These are phyloP conservation scores for Fusarium sp. DNA, from an alignment of 2,329 filamentous ascomycete species.

Conservation along the genomic window DNA sequence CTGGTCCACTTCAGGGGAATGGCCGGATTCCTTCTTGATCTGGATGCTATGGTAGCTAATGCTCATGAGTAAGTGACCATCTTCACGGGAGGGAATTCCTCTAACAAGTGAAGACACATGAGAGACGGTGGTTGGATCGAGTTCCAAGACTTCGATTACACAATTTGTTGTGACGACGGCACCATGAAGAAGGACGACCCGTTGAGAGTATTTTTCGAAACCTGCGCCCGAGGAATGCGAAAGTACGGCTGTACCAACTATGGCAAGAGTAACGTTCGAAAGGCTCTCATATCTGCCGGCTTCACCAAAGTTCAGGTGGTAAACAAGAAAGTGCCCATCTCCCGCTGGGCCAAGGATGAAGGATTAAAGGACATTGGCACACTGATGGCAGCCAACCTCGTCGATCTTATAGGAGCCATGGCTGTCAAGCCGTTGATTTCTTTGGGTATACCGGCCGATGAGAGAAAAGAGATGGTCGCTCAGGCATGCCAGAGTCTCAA, in stretches of 20 bases:
- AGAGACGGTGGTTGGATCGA: constrained; percentile 65
- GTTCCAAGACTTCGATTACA: constrained; percentile 59
- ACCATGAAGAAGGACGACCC: constrained; percentile 58
- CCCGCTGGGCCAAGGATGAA: constrained; percentile 58
- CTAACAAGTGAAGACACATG: constrained; percentile 52
- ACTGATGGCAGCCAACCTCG: constrained; percentile 58
- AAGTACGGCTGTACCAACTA: constrained; percentile 56
- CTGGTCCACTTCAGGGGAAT: constrained; percentile 65
- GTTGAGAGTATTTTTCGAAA: constrained; percentile 51
- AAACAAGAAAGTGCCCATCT: constrained; percentile 60
- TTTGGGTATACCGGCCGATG: constrained; percentile 50
- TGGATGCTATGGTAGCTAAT: constrained; percentile 59
- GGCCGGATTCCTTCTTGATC: constrained; percentile 64
- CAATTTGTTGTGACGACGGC: constrained; percentile 58
- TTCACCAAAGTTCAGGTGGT: constrained; percentile 59
- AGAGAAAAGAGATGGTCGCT: constrained; percentile 51
- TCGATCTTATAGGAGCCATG: constrained; percentile 57
- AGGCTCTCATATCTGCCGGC: constrained; percentile 55
- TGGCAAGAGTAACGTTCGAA: constrained; percentile 51
- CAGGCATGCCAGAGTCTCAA: constrained; percentile 51
- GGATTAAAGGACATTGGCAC: constrained; percentile 56
- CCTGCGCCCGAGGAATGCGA: constrained; percentile 49
- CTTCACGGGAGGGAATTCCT: neutral
- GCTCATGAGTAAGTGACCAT: constrained; percentile 50
- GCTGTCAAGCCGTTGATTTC: constrained; percentile 57